These are phyloP conservation scores for Kluyveromyces sp. DNA, from an alignment of 1,139 yeast species.

Conservation along the genomic window DNA sequence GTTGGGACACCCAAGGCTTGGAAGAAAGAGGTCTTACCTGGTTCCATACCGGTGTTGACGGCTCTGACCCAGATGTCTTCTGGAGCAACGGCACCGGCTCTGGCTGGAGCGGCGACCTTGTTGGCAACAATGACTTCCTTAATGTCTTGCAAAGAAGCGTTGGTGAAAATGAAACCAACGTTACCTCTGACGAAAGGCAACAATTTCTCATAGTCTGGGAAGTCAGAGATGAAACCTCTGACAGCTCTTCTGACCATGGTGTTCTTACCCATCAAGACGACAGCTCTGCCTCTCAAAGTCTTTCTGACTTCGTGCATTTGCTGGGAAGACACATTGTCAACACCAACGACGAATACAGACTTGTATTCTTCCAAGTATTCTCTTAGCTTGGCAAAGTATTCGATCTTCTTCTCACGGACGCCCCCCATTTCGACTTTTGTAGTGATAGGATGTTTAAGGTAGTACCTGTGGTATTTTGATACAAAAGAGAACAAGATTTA, in stretches of 20 bases:
- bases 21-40: constrained; percentile 99
- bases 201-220: constrained; percentile 93
- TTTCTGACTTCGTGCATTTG: constrained; percentile 99
- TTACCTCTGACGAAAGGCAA: constrained; percentile 95
- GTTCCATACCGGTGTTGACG: constrained; percentile 99
- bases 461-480: constrained; percentile 15
- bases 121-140: constrained; percentile 82
- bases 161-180: constrained; percentile 99
- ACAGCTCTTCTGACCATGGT: constrained; percentile 99
- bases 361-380: constrained; percentile 93
- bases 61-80: constrained; percentile 96
- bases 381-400: constrained; percentile 93
- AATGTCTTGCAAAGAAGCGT: constrained; percentile 82
- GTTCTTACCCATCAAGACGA: constrained; percentile 99
- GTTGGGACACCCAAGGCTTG: constrained; percentile 99
- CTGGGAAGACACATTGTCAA: constrained; percentile 99
- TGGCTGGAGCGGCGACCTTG: constrained; percentile 99
- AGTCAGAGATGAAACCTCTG: constrained; percentile 89
- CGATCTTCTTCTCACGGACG: constrained; percentile 93
- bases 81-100: constrained; percentile 99
- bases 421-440: constrained; percentile 98
- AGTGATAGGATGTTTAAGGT: constrained; percentile 97
- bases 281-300: constrained; percentile 90
- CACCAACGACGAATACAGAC: constrained; percentile 98
- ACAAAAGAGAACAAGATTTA: not conserved